Evolutionary conservation across 306 rosid genomes (phyloP).

Genomic region (Fragaria ananassa): DNA sequence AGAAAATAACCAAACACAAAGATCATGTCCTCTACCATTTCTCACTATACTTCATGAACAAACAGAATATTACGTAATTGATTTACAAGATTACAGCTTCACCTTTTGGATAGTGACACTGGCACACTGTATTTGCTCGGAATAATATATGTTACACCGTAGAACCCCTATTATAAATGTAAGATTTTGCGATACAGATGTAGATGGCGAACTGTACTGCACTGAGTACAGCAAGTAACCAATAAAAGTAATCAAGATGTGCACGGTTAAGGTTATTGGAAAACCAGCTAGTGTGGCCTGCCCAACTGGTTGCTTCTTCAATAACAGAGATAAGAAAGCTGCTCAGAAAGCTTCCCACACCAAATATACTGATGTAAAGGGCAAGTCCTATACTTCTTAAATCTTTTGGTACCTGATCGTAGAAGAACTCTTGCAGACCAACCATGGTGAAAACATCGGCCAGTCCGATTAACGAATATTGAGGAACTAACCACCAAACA

Average conservation of each 20-base stretch:
- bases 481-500: conserved; percentile 75
- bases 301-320: conserved; percentile 28
- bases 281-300: conserved; percentile 54
- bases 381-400: conserved; percentile 67
- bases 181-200: conserved; percentile 30
- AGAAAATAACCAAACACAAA: too few species aligned
- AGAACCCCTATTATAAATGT: conserved; percentile 13
- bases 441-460: conserved; percentile 59
- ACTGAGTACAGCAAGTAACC: conserved; percentile 51
- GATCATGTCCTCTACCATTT: too few species aligned
- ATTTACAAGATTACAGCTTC: too few species aligned
- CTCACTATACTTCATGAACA: too few species aligned
- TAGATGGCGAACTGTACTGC: conserved; percentile 23
- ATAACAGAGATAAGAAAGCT: conserved; percentile 53
- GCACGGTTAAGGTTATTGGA: conserved; percentile 53
- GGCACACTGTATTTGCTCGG: too few species aligned
- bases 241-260: conserved; percentile 73
- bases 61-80: too few species aligned
- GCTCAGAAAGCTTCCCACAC: conserved; percentile 65
- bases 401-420: conserved; percentile 66
- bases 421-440: conserved; percentile 78
- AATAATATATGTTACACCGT: neutral
- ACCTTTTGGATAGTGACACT: too few species aligned
- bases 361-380: conserved; percentile 56
- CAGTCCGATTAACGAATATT: conserved; percentile 49